A percentile compares a stretch with the other conserved stretches of the same genome.
phyloP scores from a whole-genome alignment of 139 green algal species.

The Yamagishiella unicocca region DNA sequence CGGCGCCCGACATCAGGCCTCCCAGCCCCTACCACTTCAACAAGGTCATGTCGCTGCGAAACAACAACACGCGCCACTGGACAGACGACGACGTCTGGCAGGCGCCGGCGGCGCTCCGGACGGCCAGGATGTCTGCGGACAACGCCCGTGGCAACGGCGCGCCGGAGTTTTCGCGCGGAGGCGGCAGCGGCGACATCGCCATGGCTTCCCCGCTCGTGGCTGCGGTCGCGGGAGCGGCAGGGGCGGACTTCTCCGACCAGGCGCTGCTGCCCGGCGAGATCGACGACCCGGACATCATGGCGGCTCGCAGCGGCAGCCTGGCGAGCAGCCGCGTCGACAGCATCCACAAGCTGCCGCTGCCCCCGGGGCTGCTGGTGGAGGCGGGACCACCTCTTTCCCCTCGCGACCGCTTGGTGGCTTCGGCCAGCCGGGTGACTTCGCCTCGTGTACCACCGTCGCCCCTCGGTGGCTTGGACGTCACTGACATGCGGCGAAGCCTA shows the following conservation, averaged over 20 bases:
- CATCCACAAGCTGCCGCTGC: not conserved
- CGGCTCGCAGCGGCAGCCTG: conserved; percentile 5
- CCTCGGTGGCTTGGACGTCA: no score
- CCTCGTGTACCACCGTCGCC: not conserved
- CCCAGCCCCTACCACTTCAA: conserved; percentile 15
- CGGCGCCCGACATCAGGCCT: not conserved
- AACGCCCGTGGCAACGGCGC: not conserved
- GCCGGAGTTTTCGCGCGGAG: not conserved
- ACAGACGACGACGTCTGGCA: not conserved
- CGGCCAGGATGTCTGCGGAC: not conserved
- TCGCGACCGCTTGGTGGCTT: not conserved
- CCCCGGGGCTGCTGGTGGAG: not conserved
- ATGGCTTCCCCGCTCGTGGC: not conserved
- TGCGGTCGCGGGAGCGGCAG: not conserved
- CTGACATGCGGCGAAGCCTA: no score
- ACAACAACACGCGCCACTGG: conserved; percentile 7
- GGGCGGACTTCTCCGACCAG: not conserved
- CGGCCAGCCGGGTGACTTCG: not conserved
- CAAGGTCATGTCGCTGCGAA: not conserved
- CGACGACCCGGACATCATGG: not conserved
- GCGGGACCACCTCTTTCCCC: not conserved
- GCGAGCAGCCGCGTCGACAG: not conserved
- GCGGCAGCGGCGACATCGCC: not conserved
- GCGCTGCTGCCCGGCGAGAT: not conserved
- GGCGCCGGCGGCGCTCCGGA: not conserved